phyloP scores from a whole-genome alignment of 305 asterid species.

The Coffea humblotiana region DNA sequence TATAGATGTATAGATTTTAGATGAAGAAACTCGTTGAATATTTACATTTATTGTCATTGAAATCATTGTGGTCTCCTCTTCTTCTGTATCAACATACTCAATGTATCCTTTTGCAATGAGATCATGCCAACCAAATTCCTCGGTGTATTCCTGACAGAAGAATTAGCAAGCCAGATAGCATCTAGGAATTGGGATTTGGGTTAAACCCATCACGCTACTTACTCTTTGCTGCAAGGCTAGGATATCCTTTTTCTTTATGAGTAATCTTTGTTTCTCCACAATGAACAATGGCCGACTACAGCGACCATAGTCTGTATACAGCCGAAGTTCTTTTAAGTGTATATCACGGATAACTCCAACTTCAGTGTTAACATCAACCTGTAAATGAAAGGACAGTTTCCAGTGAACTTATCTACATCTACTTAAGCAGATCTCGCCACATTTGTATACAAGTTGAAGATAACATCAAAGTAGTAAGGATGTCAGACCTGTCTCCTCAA shows the following conservation, averaged over 20 bases:
- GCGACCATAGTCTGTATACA: conserved; percentile 34
- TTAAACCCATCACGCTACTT: neutral
- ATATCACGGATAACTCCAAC: conserved; percentile 36
- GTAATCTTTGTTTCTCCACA: conserved; percentile 33
- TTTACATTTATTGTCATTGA: conserved; percentile 32
- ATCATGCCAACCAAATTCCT: conserved; percentile 38
- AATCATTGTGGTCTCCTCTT: conserved; percentile 37
- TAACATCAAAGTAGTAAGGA: neutral
- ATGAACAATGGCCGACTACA: conserved; percentile 35
- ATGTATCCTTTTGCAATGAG: conserved; percentile 31
- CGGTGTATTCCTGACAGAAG: conserved; percentile 26
- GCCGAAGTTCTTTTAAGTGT: conserved; percentile 29
- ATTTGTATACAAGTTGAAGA: neutral
- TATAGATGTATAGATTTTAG: too few species aligned
- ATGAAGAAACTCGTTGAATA: neutral
- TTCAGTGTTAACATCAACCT: conserved; percentile 41
- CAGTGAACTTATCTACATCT: neutral
- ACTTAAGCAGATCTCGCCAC: neutral
- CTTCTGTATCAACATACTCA: conserved; percentile 35
- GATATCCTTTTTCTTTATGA: conserved; percentile 32
- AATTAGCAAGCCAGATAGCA: conserved; percentile 3
- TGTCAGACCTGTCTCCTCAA: conserved; percentile 35
- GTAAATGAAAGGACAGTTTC: conserved; percentile 6
- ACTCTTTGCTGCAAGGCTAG: conserved; percentile 28
- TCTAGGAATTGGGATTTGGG: neutral